Conservation (phyloP, 2,329 filamentous ascomycete species). For the Dactylellina sp. region DNA sequence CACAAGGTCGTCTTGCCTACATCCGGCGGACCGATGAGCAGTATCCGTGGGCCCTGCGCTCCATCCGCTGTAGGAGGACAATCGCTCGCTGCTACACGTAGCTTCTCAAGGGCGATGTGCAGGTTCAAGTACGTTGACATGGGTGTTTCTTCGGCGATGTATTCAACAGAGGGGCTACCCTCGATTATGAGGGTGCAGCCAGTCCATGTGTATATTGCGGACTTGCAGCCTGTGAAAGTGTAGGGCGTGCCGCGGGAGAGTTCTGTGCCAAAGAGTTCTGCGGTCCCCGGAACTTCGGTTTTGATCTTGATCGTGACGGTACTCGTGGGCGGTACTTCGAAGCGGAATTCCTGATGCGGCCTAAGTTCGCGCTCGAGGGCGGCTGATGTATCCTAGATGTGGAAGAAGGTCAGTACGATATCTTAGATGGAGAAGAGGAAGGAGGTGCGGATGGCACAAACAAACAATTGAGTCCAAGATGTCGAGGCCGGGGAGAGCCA, state of each 20-base stretch:
- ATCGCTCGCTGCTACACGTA: constrained; percentile 71
- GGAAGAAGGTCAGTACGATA: background rate
- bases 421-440: constrained; percentile 1
- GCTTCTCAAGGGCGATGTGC: constrained; percentile 83
- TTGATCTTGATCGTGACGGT: constrained; percentile 45
- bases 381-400: constrained; percentile 16
- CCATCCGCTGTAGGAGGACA: constrained; percentile 44
- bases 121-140: constrained; percentile 84
- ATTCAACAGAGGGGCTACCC: constrained; percentile 70
- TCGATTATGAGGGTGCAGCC: constrained; percentile 86
- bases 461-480: constrained; percentile 59
- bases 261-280: constrained; percentile 95
- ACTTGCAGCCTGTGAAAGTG: constrained; percentile 82
- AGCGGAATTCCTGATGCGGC: constrained; percentile 55
- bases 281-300: constrained; percentile 71
- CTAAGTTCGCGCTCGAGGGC: constrained; percentile 44
- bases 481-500: constrained; percentile 60
- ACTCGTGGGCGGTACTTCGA: constrained; percentile 33
- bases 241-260: constrained; percentile 84
- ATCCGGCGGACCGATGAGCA: constrained; percentile 82
- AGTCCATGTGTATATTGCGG: constrained; percentile 90
- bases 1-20: constrained; percentile 85
- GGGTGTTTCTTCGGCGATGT: constrained; percentile 79
- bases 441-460: constrained; percentile 57
- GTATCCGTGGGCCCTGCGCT: constrained; percentile 78